Evolutionary conservation across 345 rosid genomes (phyloP), one percentile per base, ranked within the genome.

Genomic region (Citrus maxima): DNA sequence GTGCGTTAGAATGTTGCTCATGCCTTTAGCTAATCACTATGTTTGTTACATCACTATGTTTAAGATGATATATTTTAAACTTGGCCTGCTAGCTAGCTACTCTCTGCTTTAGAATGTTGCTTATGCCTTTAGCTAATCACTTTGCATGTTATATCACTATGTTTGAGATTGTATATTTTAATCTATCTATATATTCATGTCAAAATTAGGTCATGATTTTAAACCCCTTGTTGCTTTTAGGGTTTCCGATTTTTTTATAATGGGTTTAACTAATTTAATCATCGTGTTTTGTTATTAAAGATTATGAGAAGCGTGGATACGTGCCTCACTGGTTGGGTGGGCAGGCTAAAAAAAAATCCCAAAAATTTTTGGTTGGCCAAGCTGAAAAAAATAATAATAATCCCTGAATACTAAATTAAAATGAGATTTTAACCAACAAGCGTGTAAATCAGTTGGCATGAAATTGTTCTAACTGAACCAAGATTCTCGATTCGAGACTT

Each of bases 361-460:
- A 46, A 13, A 12, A 46, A 10, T 10, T 10, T 42, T 42, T 42
- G 14, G 16, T 42, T 2, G 49, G 4, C 16, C 4, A 42, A 0
- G 16, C 16, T 42, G 1, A 42, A 12, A 42, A 10, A 42, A 42
- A 12, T 0, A 40, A 35, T 5, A 35, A 35, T 6, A 40, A 40
- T 3, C 16, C 1, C 0, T 9, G 0, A 10, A 42, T 42, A 42
- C 3, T 42, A 42, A 46, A 13, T 46, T 12, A 42, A 42, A 42
- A 42, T 42, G 4, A 42, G 10, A 10, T 10, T 40, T 34, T 34
- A 34, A 34, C 35, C 35, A 34, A 34, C 35, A 34, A 34, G 35
- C 0, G 6, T 1, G 35, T 34, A 34, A 0, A 34, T 34, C 0
- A 34, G 35, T 34, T 4, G 1, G 0, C 0, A 34, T 34, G 1